Evolutionary conservation across 257 asterid species (phyloP), one percentile per base, ranked within the genome.

Genomic region (Rubia yunnanensis): DNA sequence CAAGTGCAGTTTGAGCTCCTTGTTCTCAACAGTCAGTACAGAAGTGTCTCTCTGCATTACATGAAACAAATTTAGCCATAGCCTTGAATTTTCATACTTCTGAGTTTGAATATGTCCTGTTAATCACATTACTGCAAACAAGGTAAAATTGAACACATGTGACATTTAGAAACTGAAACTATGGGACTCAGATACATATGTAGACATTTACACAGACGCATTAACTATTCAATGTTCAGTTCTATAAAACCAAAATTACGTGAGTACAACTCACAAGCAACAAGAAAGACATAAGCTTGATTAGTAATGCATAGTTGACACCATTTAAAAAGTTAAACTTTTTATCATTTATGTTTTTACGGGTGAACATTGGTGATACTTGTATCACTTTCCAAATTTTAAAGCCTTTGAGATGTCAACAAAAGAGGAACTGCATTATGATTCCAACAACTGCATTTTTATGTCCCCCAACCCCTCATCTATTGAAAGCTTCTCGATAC

Each of bases 1-100:
- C 73, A 92, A 70, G 72, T 88, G 94, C 70, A 89, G 74, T 74
- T 82, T 84, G 71, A 92, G 96, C 79, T 92, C 96, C 80, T 87
- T 92, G 88, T 92, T 92, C 84, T 92, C 96, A 60, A 72, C 20
- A 60, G 95, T 85, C 80, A 89, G 72, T 8, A 85, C 95, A 58
- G 69, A 60, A 15, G 96, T 92, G 78, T 92, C 96, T 70, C 91
- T 84, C 98, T 92, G 89, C 80, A 74, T 5, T 14, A 60, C 52
- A 41, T 10, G 22, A 35, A 58, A 63, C 11, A 7, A 56, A 30
- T 15, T 59, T 32, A 22, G 36, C 20, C 14, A 32, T 11, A 22
- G 14, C 30, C 10, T 10, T 38, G 22, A 27, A 41, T 38, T 26
- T 24, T 24, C 39, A 24, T 32, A 32, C 62, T 69, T 31, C 60